Conservation (phyloP, 2,329 filamentous ascomycete species). For the Colletotrichum godetiae region DNA sequence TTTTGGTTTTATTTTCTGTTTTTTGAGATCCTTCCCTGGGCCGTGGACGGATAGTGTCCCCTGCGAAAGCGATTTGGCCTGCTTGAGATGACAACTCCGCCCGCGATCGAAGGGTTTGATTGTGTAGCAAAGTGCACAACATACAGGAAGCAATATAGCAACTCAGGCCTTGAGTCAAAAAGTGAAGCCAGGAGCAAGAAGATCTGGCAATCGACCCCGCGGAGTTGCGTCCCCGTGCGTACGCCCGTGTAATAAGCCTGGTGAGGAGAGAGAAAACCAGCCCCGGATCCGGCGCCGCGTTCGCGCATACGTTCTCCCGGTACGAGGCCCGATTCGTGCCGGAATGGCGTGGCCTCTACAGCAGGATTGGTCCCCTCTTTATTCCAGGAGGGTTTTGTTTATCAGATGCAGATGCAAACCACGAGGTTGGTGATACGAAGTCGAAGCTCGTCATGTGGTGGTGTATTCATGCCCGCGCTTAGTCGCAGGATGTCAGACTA, state of each 20-base stretch:
- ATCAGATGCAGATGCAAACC: neutral
- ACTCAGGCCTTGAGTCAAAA: no score
- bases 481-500: neutral
- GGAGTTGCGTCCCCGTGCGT: neutral
- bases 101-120: neutral
- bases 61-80: neutral
- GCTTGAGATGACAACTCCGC: neutral
- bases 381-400: neutral
- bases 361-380: neutral
- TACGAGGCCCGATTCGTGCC: neutral
- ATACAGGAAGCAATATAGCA: no score
- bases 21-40: neutral
- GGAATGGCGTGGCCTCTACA: neutral
- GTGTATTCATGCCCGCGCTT: neutral
- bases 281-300: conserved; percentile 15
- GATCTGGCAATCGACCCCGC: neutral
- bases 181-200: no score
- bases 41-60: neutral
- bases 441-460: conserved; percentile 2
- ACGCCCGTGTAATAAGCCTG: no score
- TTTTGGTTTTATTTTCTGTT: neutral
- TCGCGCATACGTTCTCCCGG: conserved; percentile 10
- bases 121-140: no score
- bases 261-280: neutral
- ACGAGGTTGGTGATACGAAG: conserved; percentile 22